Percentiles rank a stretch among this genome's conserved stretches.
phyloP scores from a whole-genome alignment of 768 basidiomycete species.

The Russula virescens region DNA sequence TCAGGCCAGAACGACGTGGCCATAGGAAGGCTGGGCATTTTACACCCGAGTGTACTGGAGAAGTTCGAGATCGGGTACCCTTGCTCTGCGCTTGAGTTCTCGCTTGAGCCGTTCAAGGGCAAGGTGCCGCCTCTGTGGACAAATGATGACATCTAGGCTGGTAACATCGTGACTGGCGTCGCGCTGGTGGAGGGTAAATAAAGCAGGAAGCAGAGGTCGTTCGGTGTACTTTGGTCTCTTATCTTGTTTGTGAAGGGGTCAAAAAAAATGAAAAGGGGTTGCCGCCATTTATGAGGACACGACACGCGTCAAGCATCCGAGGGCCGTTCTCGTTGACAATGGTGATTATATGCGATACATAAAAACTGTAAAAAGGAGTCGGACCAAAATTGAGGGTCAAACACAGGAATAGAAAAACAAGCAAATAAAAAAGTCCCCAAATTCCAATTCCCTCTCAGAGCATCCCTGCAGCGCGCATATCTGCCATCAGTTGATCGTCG shows the following conservation, averaged over 20 bases:
- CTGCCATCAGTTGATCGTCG: slow-evolving; percentile 53
- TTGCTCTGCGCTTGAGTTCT: slow-evolving; percentile 92
- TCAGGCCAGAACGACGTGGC: slow-evolving; percentile 48
- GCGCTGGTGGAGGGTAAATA: neutral
- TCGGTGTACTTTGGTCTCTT: slow-evolving; percentile 1
- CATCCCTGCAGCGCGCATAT: slow-evolving; percentile 60
- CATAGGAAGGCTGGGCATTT: slow-evolving; percentile 87
- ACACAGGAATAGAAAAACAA: no score
- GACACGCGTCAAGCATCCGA: neutral
- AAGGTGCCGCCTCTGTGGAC: slow-evolving; percentile 53
- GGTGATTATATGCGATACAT: slow-evolving; percentile 9
- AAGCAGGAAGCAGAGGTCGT: neutral
- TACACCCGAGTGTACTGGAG: slow-evolving; percentile 86
- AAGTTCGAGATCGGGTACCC: slow-evolving; percentile 95
- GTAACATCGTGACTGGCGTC: no score
- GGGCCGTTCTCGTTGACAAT: neutral
- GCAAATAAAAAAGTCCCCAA: neutral
- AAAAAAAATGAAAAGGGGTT: neutral
- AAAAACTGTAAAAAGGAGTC: neutral
- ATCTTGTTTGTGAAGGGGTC: no score
- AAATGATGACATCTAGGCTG: slow-evolving; percentile 39
- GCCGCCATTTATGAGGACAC: neutral
- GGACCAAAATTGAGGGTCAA: neutral
- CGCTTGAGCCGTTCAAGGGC: slow-evolving; percentile 90
- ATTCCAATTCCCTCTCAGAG: slow-evolving; percentile 35